These are phyloP conservation scores for Apium graveolens DNA, from an alignment of 129 eudicot genomes.

Conservation along the genomic window DNA sequence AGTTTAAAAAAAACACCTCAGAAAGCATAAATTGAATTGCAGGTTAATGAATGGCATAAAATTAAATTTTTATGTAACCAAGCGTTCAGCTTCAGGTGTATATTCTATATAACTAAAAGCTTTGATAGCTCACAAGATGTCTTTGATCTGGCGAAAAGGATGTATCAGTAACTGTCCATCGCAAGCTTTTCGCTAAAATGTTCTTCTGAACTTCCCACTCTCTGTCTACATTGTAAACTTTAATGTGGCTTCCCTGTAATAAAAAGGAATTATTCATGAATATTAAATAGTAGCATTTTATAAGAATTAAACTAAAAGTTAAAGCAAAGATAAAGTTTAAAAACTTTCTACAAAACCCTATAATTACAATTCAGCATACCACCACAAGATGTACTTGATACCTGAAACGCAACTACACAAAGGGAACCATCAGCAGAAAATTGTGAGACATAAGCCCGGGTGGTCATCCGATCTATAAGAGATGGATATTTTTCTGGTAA, in stretches of 20 bases:
- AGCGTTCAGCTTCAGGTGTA: neutral
- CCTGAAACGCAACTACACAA: slow-evolving; percentile 95
- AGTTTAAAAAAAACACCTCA: neutral
- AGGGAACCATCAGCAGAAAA: slow-evolving; percentile 88
- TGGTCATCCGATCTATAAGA: slow-evolving; percentile 69
- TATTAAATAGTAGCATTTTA: neutral
- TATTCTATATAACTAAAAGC: neutral
- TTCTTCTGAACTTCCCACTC: slow-evolving; percentile 90
- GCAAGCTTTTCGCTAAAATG: slow-evolving; percentile 71
- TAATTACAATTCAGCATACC: too few species aligned
- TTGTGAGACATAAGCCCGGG: slow-evolving; percentile 81
- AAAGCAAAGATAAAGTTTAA: neutral
- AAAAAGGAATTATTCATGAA: neutral
- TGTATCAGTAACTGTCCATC: slow-evolving; percentile 94
- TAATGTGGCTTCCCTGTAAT: slow-evolving; percentile 84
- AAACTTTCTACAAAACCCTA: neutral
- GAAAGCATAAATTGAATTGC: neutral
- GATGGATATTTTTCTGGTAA: slow-evolving; percentile 69
- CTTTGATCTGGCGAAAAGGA: slow-evolving; percentile 88
- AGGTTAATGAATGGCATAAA: neutral
- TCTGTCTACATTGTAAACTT: slow-evolving; percentile 69
- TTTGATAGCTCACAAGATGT: slow-evolving; percentile 44
- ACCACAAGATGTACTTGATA: slow-evolving; percentile 17
- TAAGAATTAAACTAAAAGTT: neutral
- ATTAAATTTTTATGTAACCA: neutral